These are phyloP conservation scores for Lepidium didymum DNA, from an alignment of 345 rosid genomes.

Conservation along the genomic window DNA sequence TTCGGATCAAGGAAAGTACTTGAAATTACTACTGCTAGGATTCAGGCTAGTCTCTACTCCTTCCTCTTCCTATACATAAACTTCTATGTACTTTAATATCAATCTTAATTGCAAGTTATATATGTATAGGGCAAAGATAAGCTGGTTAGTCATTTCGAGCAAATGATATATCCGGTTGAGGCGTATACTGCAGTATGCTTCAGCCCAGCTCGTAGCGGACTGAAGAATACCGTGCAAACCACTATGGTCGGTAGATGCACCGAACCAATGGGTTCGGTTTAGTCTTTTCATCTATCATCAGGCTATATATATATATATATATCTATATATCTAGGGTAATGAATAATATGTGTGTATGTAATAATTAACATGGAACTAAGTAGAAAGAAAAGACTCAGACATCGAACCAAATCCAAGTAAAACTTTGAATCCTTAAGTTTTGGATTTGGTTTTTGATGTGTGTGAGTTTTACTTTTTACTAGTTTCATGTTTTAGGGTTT, in stretches of 20 bases:
- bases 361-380: not conserved
- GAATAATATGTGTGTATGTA: not conserved
- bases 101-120: not conserved
- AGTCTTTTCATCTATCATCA: not conserved
- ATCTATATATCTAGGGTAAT: not conserved
- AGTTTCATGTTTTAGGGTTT: not conserved
- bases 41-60: slow-evolving; percentile 45
- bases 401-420: slow-evolving; percentile 26
- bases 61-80: not conserved
- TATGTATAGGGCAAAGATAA: slow-evolving; percentile 42
- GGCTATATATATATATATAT: not conserved
- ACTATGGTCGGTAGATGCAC: slow-evolving; percentile 17
- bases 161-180: slow-evolving; percentile 38
- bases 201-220: slow-evolving; percentile 47
- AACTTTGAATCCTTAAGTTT: not conserved
- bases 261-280: not conserved
- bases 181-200: slow-evolving; percentile 42
- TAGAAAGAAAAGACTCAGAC: slow-evolving; percentile 20
- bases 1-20: slow-evolving; percentile 44
- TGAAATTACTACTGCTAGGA: slow-evolving; percentile 47
- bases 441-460: slow-evolving; percentile 30
- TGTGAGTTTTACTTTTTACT: slow-evolving; percentile 16
- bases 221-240: not conserved
- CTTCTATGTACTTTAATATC: not conserved
- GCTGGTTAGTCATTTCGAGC: slow-evolving; percentile 37